Percentiles rank a stretch among this genome's conserved stretches.
Evolutionary conservation across 2,329 filamentous ascomycete genomes (phyloP).

Genomic region (Xylaria polymorpha): DNA sequence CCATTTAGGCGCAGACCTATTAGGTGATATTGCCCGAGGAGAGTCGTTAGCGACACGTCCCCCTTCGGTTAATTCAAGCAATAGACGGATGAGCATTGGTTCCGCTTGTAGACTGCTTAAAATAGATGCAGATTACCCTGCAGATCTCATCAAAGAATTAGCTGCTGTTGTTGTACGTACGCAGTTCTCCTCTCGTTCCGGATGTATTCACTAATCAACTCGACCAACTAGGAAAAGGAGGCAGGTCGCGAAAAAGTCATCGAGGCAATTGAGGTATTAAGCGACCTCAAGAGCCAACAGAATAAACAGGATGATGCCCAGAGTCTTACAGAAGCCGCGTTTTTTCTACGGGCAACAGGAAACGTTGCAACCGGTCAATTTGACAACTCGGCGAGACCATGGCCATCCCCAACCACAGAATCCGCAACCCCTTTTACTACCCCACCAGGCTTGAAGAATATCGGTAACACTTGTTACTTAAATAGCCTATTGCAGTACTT

Average conservation of each 20-base stretch:
- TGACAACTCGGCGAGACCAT: neutral
- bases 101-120: constrained; percentile 44
- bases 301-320: constrained; percentile 40
- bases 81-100: constrained; percentile 44
- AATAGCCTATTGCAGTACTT: constrained; percentile 97
- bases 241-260: constrained; percentile 42
- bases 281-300: constrained; percentile 44
- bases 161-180: constrained; percentile 43
- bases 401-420: constrained; percentile 13
- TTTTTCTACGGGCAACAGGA: constrained; percentile 42
- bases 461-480: constrained; percentile 97
- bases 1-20: constrained; percentile 42
- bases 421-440: constrained; percentile 60
- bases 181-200: neutral
- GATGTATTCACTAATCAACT: constrained; percentile 25
- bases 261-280: constrained; percentile 47
- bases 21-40: constrained; percentile 36
- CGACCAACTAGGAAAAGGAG: constrained; percentile 37
- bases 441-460: constrained; percentile 90
- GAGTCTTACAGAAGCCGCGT: constrained; percentile 42
- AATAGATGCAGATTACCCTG: constrained; percentile 44
- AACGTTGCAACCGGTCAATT: neutral
- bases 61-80: constrained; percentile 3
- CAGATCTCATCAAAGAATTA: constrained; percentile 47
- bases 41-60: constrained; percentile 18